Conservation (phyloP, 1,284 basidiomycete species). For the Veloporphyrellus conicus region DNA sequence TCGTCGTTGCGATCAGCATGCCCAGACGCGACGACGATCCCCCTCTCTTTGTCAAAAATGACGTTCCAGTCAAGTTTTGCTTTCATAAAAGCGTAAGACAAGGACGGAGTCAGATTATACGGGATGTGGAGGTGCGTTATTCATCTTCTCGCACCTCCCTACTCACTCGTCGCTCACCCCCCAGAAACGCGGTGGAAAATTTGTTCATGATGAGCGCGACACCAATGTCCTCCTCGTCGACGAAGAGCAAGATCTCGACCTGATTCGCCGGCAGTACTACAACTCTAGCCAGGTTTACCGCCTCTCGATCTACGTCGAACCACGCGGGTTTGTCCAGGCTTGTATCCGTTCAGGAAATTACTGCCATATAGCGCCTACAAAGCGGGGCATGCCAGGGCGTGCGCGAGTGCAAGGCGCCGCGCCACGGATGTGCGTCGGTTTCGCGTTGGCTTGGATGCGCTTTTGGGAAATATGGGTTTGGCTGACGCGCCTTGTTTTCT, state of each 20-base stretch:
- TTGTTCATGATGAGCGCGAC: constrained; percentile 16
- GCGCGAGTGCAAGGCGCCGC: too few relatives aligned
- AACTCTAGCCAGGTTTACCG: constrained; percentile 16
- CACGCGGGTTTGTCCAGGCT: constrained; percentile 21
- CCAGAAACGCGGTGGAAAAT: constrained; percentile 23
- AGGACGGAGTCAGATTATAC: constrained; percentile 18
- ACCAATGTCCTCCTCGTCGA: constrained; percentile 30
- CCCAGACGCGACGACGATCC: constrained; percentile 3
- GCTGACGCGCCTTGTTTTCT: background rate
- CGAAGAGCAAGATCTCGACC: constrained; percentile 23
- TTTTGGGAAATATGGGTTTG: background rate
- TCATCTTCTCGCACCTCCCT: background rate
- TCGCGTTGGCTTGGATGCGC: background rate
- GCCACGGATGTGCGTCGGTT: too few relatives aligned
- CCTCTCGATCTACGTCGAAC: constrained; percentile 22
- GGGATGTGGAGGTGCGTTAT: constrained; percentile 22
- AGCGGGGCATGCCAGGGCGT: constrained; percentile 27
- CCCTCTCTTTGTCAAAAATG: constrained; percentile 25
- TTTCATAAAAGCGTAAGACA: constrained; percentile 29
- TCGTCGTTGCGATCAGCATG: constrained; percentile 5
- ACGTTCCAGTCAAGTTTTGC: constrained; percentile 23
- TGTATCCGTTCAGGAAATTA: constrained; percentile 21
- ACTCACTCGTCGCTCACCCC: background rate
- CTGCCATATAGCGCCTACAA: constrained; percentile 6
- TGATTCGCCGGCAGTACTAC: constrained; percentile 28